These are phyloP conservation scores for Hypomontagnella monticulosa DNA, from an alignment of 495 filamentous ascomycete genomes.

Conservation along the genomic window DNA sequence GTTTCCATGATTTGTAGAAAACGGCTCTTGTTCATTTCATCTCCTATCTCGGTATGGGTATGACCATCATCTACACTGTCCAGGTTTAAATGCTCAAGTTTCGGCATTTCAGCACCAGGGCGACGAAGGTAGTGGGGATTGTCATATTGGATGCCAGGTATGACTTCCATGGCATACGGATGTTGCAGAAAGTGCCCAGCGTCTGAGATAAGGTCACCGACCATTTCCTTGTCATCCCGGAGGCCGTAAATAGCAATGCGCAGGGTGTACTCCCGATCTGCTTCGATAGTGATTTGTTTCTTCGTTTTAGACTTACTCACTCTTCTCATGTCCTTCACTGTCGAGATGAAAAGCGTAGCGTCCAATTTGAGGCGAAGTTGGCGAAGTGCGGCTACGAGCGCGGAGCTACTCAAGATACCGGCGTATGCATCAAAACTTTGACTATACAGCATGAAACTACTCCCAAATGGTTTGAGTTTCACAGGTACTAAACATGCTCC, in stretches of 20 bases:
- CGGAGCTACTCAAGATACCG: background rate
- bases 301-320: background rate
- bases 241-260: background rate
- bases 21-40: slow-evolving; percentile 27
- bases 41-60: slow-evolving; percentile 6
- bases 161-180: background rate
- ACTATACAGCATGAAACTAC: background rate
- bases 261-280: background rate
- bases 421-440: background rate
- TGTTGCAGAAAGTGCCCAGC: background rate
- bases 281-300: background rate
- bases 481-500: background rate
- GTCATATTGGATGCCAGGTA: slow-evolving; percentile 13
- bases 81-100: slow-evolving; percentile 4
- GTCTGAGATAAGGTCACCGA: background rate
- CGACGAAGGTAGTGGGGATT: slow-evolving; percentile 42
- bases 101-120: slow-evolving; percentile 29
- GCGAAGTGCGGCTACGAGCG: background rate
- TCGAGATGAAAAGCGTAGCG: background rate
- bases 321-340: background rate
- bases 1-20: slow-evolving; percentile 34
- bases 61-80: background rate
- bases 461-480: background rate
- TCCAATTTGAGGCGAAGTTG: background rate
- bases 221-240: background rate